Evolutionary conservation across 805 yeast species (phyloP).

Genomic region (Wickerhamomyces strasburgensis): DNA sequence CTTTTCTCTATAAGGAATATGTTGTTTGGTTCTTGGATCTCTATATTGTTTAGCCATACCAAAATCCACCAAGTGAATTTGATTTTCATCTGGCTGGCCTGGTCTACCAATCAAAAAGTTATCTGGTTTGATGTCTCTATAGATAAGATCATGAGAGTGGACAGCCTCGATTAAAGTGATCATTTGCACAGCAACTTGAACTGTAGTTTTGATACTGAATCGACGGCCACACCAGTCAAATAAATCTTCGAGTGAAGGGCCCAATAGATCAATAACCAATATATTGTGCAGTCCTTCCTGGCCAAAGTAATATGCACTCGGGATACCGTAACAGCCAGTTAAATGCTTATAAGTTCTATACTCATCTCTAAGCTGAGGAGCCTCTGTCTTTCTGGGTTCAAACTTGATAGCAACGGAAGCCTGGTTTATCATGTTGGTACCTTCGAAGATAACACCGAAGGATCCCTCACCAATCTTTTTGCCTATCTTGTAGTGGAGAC

Average conservation of each 20-base stretch:
- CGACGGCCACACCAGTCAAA: conserved; percentile 98
- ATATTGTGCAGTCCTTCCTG: conserved; percentile 97
- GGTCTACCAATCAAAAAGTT: conserved; percentile 93
- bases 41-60: conserved; percentile 99
- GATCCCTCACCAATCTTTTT: conserved; percentile 98
- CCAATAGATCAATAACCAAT: conserved; percentile 87
- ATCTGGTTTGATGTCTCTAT: conserved; percentile 97
- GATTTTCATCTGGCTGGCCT: conserved; percentile 75
- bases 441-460: conserved; percentile 96
- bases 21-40: conserved; percentile 92
- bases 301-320: conserved; percentile 96
- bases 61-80: conserved; percentile 87
- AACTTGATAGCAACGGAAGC: conserved; percentile 95
- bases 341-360: conserved; percentile 90
- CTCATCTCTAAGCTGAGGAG: conserved; percentile 96
- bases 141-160: conserved; percentile 86
- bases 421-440: conserved; percentile 85
- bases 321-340: conserved; percentile 79
- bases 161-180: conserved; percentile 77
- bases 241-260: conserved; percentile 92
- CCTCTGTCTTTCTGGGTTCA: conserved; percentile 94
- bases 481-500: conserved; percentile 94
- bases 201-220: conserved; percentile 83
- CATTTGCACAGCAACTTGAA: conserved; percentile 94
- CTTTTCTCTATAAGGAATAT: conserved; percentile 94